These are phyloP conservation scores for Alternaria arbusti DNA, from an alignment of 2,329 filamentous ascomycete species.

Conservation along the genomic window DNA sequence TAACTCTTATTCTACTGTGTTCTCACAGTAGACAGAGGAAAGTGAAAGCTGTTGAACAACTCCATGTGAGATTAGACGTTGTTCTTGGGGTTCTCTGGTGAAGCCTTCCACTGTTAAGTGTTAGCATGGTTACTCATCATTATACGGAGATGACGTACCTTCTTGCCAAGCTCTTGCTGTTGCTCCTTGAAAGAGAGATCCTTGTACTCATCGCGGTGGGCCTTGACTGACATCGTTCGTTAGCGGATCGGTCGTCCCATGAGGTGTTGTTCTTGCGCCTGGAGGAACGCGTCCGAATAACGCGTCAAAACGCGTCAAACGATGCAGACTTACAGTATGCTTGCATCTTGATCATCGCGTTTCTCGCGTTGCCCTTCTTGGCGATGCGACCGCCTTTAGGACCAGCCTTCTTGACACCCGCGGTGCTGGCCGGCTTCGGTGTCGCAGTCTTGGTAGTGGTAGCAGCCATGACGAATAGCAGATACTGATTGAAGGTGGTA, in stretches of 20 bases:
- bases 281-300: slow-evolving; percentile 21
- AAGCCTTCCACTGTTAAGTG: slow-evolving; percentile 42
- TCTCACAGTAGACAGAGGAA: not conserved
- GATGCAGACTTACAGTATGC: slow-evolving; percentile 39
- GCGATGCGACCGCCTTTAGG: slow-evolving; percentile 16
- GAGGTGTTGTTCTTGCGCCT: not conserved
- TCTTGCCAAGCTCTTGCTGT: slow-evolving; percentile 46
- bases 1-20: not conserved
- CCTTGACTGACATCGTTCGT: slow-evolving; percentile 38
- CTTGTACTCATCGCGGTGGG: slow-evolving; percentile 45
- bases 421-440: slow-evolving; percentile 28
- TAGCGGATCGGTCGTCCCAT: slow-evolving; percentile 13
- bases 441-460: slow-evolving; percentile 33
- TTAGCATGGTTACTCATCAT: not conserved
- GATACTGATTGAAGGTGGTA: not conserved
- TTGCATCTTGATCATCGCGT: slow-evolving; percentile 46
- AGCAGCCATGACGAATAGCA: slow-evolving; percentile 30
- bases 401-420: slow-evolving; percentile 39
- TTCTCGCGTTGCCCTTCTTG: slow-evolving; percentile 35
- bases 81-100: slow-evolving; percentile 48
- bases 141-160: slow-evolving; percentile 26
- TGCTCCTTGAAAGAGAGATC: slow-evolving; percentile 43
- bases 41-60: not conserved
- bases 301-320: slow-evolving; percentile 23
- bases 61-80: slow-evolving; percentile 12